phyloP scores from a whole-genome alignment of 2,329 filamentous ascomycete genomes.

The Arachnomyces sp. region DNA sequence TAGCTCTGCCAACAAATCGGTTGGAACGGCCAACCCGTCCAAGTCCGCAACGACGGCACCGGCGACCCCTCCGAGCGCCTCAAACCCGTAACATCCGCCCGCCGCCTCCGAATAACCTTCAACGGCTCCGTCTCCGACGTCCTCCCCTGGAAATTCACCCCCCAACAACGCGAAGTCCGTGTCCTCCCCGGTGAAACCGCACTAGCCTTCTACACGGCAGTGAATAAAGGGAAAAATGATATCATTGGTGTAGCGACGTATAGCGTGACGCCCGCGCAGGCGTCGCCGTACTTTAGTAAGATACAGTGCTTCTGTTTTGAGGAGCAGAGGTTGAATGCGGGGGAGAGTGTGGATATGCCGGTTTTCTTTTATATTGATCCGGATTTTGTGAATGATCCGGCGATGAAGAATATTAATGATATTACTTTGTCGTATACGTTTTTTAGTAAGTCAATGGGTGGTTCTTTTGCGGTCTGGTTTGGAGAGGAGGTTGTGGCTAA shows the following conservation, averaged over 20 bases:
- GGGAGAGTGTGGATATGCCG: conserved; percentile 98
- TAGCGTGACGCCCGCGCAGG: conserved; percentile 90
- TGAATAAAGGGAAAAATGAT: conserved; percentile 79
- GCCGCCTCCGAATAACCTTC: conserved; percentile 90
- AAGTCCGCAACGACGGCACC: conserved; percentile 60
- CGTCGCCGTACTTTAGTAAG: conserved; percentile 97
- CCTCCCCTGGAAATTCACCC: conserved; percentile 92
- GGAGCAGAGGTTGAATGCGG: conserved; percentile 85
- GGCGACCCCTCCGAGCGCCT: conserved; percentile 67
- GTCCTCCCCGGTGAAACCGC: conserved; percentile 95
- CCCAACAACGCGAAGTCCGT: conserved; percentile 92
- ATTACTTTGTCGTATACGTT: conserved; percentile 97
- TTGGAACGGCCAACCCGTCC: conserved; percentile 88
- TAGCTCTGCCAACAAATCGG: conserved; percentile 49
- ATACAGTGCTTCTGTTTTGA: conserved; percentile 99
- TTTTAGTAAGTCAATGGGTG: conserved; percentile 64
- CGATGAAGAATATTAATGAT: conserved; percentile 89
- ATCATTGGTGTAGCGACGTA: conserved; percentile 98
- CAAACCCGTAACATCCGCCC: conserved; percentile 68
- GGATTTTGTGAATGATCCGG: conserved; percentile 82
- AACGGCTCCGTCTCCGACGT: conserved; percentile 91
- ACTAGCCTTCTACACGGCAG: conserved; percentile 93
- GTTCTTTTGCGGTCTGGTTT: not conserved
- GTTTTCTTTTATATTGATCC: conserved; percentile 99
- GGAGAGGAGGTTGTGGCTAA: not conserved